These are phyloP conservation scores for Combretum micranthum DNA, from an alignment of 345 rosid genomes.

Conservation along the genomic window DNA sequence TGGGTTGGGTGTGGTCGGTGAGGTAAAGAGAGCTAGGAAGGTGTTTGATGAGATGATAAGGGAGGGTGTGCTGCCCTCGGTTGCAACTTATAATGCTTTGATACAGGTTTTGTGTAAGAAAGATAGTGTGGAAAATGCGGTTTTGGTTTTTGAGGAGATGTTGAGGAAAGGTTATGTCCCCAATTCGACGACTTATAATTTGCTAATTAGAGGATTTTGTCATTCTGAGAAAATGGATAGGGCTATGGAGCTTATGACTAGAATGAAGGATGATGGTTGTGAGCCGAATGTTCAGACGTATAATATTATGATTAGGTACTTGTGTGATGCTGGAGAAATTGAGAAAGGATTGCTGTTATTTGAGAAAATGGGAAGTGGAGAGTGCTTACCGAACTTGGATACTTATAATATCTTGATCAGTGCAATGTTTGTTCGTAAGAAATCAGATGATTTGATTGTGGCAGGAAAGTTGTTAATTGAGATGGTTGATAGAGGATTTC, in stretches of 20 bases:
- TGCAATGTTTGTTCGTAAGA: conserved; percentile 89
- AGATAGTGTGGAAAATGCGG: conserved; percentile 70
- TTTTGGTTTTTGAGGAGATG: conserved; percentile 70
- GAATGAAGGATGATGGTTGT: conserved; percentile 60
- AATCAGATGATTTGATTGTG: conserved; percentile 56
- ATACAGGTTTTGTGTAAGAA: conserved; percentile 91
- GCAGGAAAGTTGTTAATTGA: conserved; percentile 80
- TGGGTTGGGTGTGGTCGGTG: conserved; percentile 70
- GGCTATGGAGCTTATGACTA: conserved; percentile 52
- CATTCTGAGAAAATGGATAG: conserved; percentile 59
- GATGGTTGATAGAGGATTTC: conserved; percentile 91
- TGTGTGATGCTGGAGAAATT: conserved; percentile 59
- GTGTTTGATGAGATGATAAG: conserved; percentile 64
- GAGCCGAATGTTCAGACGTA: conserved; percentile 75
- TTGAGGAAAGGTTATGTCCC: conserved; percentile 65
- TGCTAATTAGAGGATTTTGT: conserved; percentile 76
- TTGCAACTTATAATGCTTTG: conserved; percentile 77
- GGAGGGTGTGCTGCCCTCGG: conserved; percentile 78
- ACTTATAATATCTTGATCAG: conserved; percentile 72
- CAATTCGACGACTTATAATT: conserved; percentile 56
- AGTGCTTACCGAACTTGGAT: conserved; percentile 82
- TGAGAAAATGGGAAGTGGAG: conserved; percentile 52
- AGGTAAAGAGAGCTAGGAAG: conserved; percentile 51
- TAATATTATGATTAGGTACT: conserved; percentile 63
- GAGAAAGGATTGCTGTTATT: conserved; percentile 60